phyloP scores from a whole-genome alignment of 805 yeast genomes.

The Spathaspora arborariae region DNA sequence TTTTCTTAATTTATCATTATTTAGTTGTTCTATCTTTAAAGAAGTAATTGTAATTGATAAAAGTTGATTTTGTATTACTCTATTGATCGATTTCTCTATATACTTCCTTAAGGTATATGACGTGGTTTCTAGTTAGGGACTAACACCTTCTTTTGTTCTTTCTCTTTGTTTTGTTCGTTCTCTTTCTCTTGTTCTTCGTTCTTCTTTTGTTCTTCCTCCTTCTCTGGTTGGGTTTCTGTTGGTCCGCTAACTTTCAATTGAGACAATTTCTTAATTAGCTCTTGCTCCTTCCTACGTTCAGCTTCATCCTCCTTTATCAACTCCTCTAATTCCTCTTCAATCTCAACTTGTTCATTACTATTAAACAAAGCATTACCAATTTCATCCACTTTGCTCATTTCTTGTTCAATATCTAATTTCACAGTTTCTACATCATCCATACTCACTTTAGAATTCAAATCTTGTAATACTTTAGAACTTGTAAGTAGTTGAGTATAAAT shows the following conservation, averaged over 20 bases:
- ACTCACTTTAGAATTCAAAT: constrained; percentile 24
- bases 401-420: constrained; percentile 26
- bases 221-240: constrained; percentile 3
- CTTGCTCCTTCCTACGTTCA: neutral
- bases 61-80: neutral
- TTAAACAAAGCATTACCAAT: constrained; percentile 20
- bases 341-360: constrained; percentile 14
- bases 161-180: neutral
- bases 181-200: no score
- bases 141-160: neutral
- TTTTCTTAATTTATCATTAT: neutral
- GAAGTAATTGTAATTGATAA: neutral
- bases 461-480: constrained; percentile 22
- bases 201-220: neutral
- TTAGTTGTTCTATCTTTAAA: neutral
- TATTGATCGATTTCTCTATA: neutral
- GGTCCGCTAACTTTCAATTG: constrained; percentile 8
- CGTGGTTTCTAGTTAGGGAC: neutral
- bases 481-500: constrained; percentile 22
- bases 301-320: constrained; percentile 16
- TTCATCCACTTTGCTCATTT: constrained; percentile 24
- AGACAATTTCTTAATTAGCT: constrained; percentile 10
- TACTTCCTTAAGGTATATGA: no score
- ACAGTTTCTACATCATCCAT: constrained; percentile 24
- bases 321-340: constrained; percentile 27